phyloP scores from a whole-genome alignment of 768 basidiomycete species.

The Dentipellis sp. region DNA sequence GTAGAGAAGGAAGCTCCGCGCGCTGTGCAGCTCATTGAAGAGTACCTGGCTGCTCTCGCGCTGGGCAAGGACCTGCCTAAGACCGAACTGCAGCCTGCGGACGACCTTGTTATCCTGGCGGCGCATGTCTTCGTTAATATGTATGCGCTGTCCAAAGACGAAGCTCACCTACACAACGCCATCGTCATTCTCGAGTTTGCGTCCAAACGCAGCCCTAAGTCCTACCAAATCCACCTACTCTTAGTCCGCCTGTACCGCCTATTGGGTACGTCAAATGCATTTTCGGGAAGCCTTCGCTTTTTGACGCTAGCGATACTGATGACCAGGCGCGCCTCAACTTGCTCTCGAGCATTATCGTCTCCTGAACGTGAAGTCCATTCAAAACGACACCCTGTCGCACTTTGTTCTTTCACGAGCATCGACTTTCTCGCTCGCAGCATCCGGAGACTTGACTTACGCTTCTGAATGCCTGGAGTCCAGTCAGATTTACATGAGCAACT shows the following conservation, averaged over 20 bases:
- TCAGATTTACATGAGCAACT: slow-evolving; percentile 73
- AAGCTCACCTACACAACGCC: slow-evolving; percentile 55
- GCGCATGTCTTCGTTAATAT: slow-evolving; percentile 56
- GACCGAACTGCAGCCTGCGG: slow-evolving; percentile 81
- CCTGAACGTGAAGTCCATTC: slow-evolving; percentile 76
- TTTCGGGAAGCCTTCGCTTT: background rate
- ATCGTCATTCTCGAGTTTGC: slow-evolving; percentile 64
- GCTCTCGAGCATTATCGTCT: slow-evolving; percentile 73
- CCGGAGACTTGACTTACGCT: slow-evolving; percentile 66
- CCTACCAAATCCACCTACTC: slow-evolving; percentile 69
- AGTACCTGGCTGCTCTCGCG: slow-evolving; percentile 59
- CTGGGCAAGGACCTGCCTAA: slow-evolving; percentile 56
- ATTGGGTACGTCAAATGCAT: slow-evolving; percentile 39
- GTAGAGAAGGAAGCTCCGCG: slow-evolving; percentile 46
- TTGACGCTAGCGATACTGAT: background rate
- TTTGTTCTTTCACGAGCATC: slow-evolving; percentile 68
- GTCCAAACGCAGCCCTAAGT: slow-evolving; percentile 61
- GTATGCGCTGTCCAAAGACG: slow-evolving; percentile 49
- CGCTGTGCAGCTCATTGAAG: slow-evolving; percentile 41
- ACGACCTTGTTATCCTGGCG: slow-evolving; percentile 74
- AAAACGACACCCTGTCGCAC: slow-evolving; percentile 85
- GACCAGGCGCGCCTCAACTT: slow-evolving; percentile 57
- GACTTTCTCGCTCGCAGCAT: slow-evolving; percentile 69
- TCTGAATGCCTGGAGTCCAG: slow-evolving; percentile 73
- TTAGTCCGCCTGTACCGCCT: slow-evolving; percentile 77